Base-by-base conservation (phyloP, 768 basidiomycete species). In the Russula lepida region DNA sequence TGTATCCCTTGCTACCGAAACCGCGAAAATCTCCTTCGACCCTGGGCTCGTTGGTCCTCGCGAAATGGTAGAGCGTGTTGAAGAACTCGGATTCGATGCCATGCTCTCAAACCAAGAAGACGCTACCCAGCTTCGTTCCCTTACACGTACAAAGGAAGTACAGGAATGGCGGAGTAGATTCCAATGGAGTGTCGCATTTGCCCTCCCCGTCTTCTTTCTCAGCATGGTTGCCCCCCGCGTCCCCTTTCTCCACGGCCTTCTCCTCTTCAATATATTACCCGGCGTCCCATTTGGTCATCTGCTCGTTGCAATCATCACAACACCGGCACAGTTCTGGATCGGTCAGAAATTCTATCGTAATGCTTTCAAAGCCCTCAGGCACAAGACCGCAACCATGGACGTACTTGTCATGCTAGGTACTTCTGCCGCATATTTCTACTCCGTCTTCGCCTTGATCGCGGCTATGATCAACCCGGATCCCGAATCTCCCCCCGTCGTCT, bases 381-480 rank as follows among this genome's bases (percentile, higher is more conserved):
- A 99, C 72, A 81, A 84, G 30, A 81, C 84, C 9, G 90, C 94
- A 7, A 99, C 95, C 2, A 99, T 99, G 95, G 97, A 99, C 71
- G 93, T 98, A 43, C 88, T 99, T 48, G 84, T 99, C 69, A 90
- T 94, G 74, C 81, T 98, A 35, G 97, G 95, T 54, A 98, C 95
- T 4, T 89, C 92, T 0, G 87, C 95, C 0, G 91, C 97, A 8
- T 98, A 95, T 71, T 79, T 86, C 66, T 99, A 98, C 74, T 98
- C 95, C 0, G 62, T 93, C 27, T 73, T 83, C 62, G 74, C 81
- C 49, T 80, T 99, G 77, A 47, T 90, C 62, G 75, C 76, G 53
- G 88, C 91, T 6, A 71, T 79, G 4, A 79, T 86, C 73, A 84
- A 84, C 68, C 72, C 78, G 5, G 81, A 86, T 11, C 79, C 86